phyloP scores from a whole-genome alignment of 2,329 filamentous ascomycete species.

The Diplodia scrobiculata region DNA sequence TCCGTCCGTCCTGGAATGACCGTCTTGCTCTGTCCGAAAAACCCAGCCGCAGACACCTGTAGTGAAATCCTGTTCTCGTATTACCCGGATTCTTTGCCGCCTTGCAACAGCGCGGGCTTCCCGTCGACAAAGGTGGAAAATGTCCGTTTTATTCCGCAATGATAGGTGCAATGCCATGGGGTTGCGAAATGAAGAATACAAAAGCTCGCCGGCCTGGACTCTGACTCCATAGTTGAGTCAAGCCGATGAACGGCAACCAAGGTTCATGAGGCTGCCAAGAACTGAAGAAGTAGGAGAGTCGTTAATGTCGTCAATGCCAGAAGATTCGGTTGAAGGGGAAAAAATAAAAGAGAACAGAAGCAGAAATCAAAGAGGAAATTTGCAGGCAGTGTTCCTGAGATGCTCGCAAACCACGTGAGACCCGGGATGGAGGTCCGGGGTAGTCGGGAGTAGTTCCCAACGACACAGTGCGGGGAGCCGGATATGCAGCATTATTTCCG shows the following conservation, averaged over 20 bases:
- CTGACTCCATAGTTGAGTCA: neutral
- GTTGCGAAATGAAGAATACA: constrained; percentile 28
- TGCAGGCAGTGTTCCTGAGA: constrained; percentile 18
- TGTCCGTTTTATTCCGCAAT: constrained; percentile 15
- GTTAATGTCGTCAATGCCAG: constrained; percentile 29
- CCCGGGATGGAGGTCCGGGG: constrained; percentile 16
- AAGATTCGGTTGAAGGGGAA: constrained; percentile 1
- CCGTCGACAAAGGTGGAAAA: neutral
- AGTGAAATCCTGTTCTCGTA: constrained; percentile 11
- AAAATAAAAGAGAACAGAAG: neutral
- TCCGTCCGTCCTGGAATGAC: constrained; percentile 4
- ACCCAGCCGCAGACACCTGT: constrained; percentile 11
- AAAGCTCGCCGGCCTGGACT: neutral
- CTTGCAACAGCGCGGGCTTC: neutral
- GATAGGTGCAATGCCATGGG: constrained; percentile 26
- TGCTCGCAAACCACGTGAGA: constrained; percentile 25
- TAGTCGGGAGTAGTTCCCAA: constrained; percentile 19
- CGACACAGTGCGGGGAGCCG: constrained; percentile 21
- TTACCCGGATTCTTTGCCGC: constrained; percentile 9
- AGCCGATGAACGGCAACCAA: constrained; percentile 9
- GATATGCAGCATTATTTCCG: constrained; percentile 11
- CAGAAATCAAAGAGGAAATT: constrained; percentile 10
- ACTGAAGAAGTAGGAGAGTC: constrained; percentile 27
- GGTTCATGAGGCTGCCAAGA: constrained; percentile 25
- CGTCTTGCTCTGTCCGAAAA: constrained; percentile 12